Evolutionary conservation across 352 stramenopile genomes (phyloP).

Genomic region (Blastocystis sp.): DNA sequence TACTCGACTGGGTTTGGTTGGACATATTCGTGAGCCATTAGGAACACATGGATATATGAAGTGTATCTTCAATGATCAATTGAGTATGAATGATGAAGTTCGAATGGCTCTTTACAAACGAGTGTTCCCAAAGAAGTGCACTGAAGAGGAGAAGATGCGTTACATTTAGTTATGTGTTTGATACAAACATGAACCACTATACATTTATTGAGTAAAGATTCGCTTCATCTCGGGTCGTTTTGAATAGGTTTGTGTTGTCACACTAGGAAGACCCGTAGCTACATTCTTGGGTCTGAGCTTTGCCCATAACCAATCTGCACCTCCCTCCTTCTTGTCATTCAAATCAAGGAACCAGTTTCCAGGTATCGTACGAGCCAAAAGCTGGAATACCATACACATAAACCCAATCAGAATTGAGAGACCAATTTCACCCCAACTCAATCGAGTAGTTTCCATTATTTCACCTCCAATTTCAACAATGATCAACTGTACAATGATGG

Average conservation of each 20-base stretch:
- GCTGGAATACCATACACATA: slow-evolving; percentile 69
- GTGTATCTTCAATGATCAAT: slow-evolving; percentile 93
- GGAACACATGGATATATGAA: slow-evolving; percentile 98
- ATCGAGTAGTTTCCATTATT: slow-evolving; percentile 69
- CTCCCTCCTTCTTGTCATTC: neutral
- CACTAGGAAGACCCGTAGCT: neutral
- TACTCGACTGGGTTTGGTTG: slow-evolving; percentile 92
- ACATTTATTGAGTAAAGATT: slow-evolving; percentile 36
- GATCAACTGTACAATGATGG: slow-evolving; percentile 80
- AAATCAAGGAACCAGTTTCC: slow-evolving; percentile 63
- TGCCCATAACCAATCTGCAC: neutral
- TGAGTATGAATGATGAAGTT: slow-evolving; percentile 98
- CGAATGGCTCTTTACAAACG: slow-evolving; percentile 97
- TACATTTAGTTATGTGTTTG: slow-evolving; percentile 9
- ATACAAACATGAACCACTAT: neutral
- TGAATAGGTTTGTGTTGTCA: neutral
- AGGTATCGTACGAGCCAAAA: slow-evolving; percentile 73
- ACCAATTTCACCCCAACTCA: slow-evolving; percentile 70
- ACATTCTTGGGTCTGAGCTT: neutral
- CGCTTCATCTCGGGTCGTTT: neutral
- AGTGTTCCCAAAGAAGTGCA: slow-evolving; percentile 83
- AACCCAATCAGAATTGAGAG: slow-evolving; percentile 70
- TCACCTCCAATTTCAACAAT: slow-evolving; percentile 86
- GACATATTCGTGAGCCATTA: slow-evolving; percentile 92
- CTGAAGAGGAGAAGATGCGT: slow-evolving; percentile 30